Percentiles rank a stretch among this genome's conserved stretches.
Evolutionary conservation across 306 rosid species (phyloP).

Genomic region (Oxytropis ochrocephala): DNA sequence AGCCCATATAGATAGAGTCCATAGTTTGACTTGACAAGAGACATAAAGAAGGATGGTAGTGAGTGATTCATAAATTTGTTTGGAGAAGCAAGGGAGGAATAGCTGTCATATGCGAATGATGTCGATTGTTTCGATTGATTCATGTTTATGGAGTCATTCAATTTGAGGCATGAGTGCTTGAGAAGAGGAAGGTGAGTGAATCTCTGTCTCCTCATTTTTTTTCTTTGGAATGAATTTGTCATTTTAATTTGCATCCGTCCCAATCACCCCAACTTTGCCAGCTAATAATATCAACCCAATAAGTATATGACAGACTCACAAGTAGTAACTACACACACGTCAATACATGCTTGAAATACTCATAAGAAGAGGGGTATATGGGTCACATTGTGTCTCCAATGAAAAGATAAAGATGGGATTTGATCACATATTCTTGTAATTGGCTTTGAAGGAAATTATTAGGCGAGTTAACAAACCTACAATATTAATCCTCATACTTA

Average conservation of each 20-base stretch:
- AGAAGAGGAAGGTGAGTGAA: conserved; percentile 11
- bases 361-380: too few relatives aligned
- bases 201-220: conserved; percentile 11
- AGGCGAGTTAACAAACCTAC: too few relatives aligned
- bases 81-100: neutral
- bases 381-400: too few relatives aligned
- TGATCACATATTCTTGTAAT: too few relatives aligned
- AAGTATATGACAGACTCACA: neutral
- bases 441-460: too few relatives aligned
- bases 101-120: conserved; percentile 1
- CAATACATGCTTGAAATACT: too few relatives aligned
- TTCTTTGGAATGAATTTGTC: conserved; percentile 1
- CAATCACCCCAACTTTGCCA: neutral
- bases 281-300: neutral
- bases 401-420: too few relatives aligned
- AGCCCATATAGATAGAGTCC: too few relatives aligned
- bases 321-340: too few relatives aligned
- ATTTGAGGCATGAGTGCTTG: neutral
- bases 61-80: neutral
- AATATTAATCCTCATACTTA: too few relatives aligned
- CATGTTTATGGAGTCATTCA: neutral
- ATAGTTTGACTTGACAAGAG: too few relatives aligned
- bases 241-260: neutral
- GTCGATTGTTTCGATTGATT: conserved; percentile 17
- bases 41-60: neutral